phyloP scores from a whole-genome alignment of 2,329 filamentous ascomycete genomes.

The Colletotrichum salicis region DNA sequence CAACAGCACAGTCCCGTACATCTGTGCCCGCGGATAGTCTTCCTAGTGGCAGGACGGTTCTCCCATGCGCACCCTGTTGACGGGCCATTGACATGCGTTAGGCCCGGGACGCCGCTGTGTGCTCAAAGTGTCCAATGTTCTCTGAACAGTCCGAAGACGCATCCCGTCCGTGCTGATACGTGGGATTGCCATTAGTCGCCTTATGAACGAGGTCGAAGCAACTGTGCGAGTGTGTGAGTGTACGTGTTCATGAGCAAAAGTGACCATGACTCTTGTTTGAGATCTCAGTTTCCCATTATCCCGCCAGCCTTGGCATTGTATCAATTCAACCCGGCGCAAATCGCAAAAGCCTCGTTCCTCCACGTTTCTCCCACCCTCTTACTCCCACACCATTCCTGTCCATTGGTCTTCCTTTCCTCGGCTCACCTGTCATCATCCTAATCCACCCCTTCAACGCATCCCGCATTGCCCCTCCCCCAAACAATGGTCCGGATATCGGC shows the following conservation, averaged over 20 bases:
- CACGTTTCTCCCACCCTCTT: neutral
- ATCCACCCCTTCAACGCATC: neutral
- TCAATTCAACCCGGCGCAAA: conserved; percentile 13
- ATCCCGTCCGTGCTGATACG: conserved; percentile 16
- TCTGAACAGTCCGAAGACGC: neutral
- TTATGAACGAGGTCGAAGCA: conserved; percentile 11
- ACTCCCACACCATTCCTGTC: neutral
- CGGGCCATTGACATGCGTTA: conserved; percentile 24
- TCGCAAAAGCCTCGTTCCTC: neutral
- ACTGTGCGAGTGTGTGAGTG: neutral
- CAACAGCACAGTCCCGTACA: neutral
- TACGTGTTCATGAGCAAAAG: neutral
- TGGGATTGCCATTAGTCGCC: neutral
- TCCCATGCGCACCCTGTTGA: conserved; percentile 21
- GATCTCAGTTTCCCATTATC: neutral
- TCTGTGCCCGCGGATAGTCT: conserved; percentile 8
- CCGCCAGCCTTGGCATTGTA: conserved; percentile 24
- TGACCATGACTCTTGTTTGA: conserved; percentile 18
- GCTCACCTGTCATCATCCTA: neutral
- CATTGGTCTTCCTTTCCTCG: neutral
- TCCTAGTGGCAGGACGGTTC: conserved; percentile 5
- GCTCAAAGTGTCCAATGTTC: neutral
- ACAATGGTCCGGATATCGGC: conserved; percentile 46
- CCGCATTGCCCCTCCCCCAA: neutral
- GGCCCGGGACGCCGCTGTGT: neutral